Conservation (phyloP, 1,284 basidiomycete species). For the Vanrija sp. region DNA sequence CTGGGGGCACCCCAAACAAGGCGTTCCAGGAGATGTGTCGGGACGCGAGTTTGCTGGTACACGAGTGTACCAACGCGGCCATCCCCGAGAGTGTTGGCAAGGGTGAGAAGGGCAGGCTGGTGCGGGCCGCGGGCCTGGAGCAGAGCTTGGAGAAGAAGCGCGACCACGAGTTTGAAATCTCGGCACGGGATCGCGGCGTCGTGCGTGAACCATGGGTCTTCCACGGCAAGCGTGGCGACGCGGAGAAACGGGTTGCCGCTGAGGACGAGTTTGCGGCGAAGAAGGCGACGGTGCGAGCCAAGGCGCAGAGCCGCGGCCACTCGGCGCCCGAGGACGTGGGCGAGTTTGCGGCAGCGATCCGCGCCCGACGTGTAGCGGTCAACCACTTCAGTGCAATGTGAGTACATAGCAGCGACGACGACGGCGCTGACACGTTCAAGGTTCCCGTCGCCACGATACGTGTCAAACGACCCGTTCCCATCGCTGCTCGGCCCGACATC, state of each 20-base stretch:
- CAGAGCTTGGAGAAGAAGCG: constrained; percentile 40
- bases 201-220: constrained; percentile 13
- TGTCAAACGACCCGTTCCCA: constrained; percentile 33
- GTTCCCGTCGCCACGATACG: constrained; percentile 34
- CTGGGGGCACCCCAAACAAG: constrained; percentile 40
- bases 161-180: constrained; percentile 24
- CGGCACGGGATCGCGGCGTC: constrained; percentile 16
- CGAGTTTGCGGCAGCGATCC: constrained; percentile 63
- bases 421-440: constrained; percentile 9
- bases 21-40: constrained; percentile 33
- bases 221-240: constrained; percentile 8
- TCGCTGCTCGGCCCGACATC: constrained; percentile 51
- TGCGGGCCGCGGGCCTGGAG: constrained; percentile 35
- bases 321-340: constrained; percentile 81
- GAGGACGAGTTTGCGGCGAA: constrained; percentile 42
- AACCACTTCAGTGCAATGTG: constrained; percentile 80
- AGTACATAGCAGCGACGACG: constrained; percentile 20
- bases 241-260: constrained; percentile 51
- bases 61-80: constrained; percentile 80
- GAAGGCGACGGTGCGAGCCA: constrained; percentile 55
- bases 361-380: constrained; percentile 64
- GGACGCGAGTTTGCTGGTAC: constrained; percentile 49
- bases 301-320: constrained; percentile 66
- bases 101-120: constrained; percentile 34
- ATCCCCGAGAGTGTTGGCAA: constrained; percentile 56